A percentile compares a stretch with the other conserved stretches of the same genome.
phyloP scores from a whole-genome alignment of 148 eudicot species.

The Nepenthes gracilis region DNA sequence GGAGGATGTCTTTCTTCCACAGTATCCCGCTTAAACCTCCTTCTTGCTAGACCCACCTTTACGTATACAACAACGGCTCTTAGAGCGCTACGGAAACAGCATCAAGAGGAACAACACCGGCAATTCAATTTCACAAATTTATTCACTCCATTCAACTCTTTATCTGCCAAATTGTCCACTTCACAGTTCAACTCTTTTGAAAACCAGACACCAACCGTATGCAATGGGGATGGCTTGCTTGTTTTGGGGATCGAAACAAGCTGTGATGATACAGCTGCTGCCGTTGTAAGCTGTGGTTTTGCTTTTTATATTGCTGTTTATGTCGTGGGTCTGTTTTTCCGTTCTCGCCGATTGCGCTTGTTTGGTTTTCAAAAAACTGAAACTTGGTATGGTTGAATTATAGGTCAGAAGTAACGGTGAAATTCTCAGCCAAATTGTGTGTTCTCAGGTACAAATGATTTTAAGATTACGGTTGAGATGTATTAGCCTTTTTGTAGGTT shows the following conservation, averaged over 20 bases:
- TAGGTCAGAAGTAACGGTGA: conserved; percentile 87
- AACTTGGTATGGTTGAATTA: too few relatives aligned
- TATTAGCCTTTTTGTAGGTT: not conserved
- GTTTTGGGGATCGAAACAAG: conserved; percentile 86
- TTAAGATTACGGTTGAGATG: not conserved
- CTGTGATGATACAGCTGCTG: conserved; percentile 86
- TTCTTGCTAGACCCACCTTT: conserved; percentile 16
- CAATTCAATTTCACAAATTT: conserved; percentile 1
- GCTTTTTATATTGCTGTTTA: conserved; percentile 2
- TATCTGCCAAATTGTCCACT: conserved; percentile 15
- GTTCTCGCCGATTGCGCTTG: not conserved
- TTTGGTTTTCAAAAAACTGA: not conserved
- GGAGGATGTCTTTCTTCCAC: conserved; percentile 21
- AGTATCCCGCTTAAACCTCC: conserved; percentile 26
- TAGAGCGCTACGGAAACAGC: conserved; percentile 4
- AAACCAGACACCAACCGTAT: conserved; percentile 7
- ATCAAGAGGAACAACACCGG: not conserved
- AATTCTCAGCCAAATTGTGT: conserved; percentile 91
- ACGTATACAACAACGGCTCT: conserved; percentile 9
- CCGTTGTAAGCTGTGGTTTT: conserved; percentile 47
- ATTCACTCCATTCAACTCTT: conserved; percentile 6
- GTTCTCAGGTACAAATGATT: conserved; percentile 63
- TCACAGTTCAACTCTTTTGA: conserved; percentile 16
- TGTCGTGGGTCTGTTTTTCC: conserved; percentile 6
- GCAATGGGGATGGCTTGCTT: conserved; percentile 29